Percentiles rank a stretch among this genome's conserved stretches.
Evolutionary conservation across 768 basidiomycete genomes (phyloP).

Genomic region (Daedaleopsis sinensis): DNA sequence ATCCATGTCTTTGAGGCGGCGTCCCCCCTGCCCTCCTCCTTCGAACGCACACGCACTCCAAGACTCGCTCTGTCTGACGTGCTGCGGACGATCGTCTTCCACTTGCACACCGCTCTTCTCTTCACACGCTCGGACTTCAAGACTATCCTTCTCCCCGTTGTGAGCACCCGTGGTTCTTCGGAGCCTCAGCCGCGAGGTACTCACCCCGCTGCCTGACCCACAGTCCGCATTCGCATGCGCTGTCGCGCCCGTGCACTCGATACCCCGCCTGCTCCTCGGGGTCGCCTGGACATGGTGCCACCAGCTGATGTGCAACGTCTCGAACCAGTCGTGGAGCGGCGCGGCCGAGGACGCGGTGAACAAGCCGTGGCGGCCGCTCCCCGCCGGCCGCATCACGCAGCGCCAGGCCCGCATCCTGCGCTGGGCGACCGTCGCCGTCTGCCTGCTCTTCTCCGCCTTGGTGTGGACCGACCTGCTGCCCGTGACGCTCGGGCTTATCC

Average conservation of each 20-base stretch:
- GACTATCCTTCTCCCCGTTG: slow-evolving; percentile 36
- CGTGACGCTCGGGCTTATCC: slow-evolving; percentile 18
- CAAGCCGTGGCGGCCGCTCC: slow-evolving; percentile 41
- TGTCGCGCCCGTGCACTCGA: slow-evolving; percentile 13
- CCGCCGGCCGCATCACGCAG: slow-evolving; percentile 35
- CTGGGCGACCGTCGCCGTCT: slow-evolving; percentile 34
- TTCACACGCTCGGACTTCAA: slow-evolving; percentile 40
- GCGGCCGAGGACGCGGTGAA: slow-evolving; percentile 35
- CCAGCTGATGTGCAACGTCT: slow-evolving; percentile 37
- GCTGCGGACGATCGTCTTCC: not conserved
- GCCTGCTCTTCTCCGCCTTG: slow-evolving; percentile 21
- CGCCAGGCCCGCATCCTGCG: slow-evolving; percentile 30
- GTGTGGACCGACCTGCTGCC: slow-evolving; percentile 10
- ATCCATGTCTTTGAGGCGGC: no score
- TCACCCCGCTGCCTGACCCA: no score
- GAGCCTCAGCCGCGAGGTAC: no score
- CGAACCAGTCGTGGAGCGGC: slow-evolving; percentile 33
- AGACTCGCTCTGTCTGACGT: not conserved
- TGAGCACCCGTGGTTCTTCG: no score
- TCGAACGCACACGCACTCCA: no score
- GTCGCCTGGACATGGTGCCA: slow-evolving; percentile 35
- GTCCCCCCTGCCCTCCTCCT: no score
- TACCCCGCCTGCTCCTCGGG: slow-evolving; percentile 8
- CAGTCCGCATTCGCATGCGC: slow-evolving; percentile 25
- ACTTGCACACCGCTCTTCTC: slow-evolving; percentile 28